Percentiles rank a stretch among this genome's conserved stretches.
Evolutionary conservation across 2,329 filamentous ascomycete species (phyloP).

Genomic region (Alternaria metachromatica): DNA sequence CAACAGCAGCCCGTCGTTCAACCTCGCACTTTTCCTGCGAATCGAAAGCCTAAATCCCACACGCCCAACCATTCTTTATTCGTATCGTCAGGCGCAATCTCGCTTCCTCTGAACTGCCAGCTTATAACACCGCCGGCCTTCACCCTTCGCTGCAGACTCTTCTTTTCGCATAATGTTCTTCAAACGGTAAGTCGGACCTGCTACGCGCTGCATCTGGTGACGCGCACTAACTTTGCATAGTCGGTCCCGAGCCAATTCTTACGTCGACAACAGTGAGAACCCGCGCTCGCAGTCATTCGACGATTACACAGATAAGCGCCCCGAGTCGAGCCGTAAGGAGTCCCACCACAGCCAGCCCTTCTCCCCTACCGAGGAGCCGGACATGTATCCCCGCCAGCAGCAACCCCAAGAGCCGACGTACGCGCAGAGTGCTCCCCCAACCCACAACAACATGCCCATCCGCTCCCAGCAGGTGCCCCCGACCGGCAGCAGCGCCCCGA

Average conservation of each 20-base stretch:
- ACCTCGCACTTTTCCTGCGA: conserved; percentile 22
- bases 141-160: conserved; percentile 23
- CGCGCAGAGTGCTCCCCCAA: conserved; percentile 26
- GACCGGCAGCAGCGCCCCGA: conserved; percentile 25
- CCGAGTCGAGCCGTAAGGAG: conserved; percentile 49
- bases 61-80: conserved; percentile 24
- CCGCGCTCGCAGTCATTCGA: conserved; percentile 50
- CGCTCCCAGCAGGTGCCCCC: conserved; percentile 34
- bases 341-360: conserved; percentile 39
- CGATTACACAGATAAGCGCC: conserved; percentile 50
- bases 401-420: conserved; percentile 49
- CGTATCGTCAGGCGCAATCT: conserved; percentile 21
- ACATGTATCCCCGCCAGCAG: conserved; percentile 55
- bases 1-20: conserved; percentile 6
- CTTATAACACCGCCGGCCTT: conserved; percentile 33
- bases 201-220: neutral
- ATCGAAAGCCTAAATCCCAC: conserved; percentile 11
- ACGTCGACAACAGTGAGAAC: conserved; percentile 56
- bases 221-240: conserved; percentile 29
- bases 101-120: conserved; percentile 14
- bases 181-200: conserved; percentile 39
- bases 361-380: conserved; percentile 38
- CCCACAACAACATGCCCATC: conserved; percentile 30
- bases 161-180: conserved; percentile 54
- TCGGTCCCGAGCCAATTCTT: conserved; percentile 55